These are phyloP conservation scores for Bolboschoenus planiculmis DNA, from an alignment of 176 grass and related monocot genomes.

Conservation along the genomic window DNA sequence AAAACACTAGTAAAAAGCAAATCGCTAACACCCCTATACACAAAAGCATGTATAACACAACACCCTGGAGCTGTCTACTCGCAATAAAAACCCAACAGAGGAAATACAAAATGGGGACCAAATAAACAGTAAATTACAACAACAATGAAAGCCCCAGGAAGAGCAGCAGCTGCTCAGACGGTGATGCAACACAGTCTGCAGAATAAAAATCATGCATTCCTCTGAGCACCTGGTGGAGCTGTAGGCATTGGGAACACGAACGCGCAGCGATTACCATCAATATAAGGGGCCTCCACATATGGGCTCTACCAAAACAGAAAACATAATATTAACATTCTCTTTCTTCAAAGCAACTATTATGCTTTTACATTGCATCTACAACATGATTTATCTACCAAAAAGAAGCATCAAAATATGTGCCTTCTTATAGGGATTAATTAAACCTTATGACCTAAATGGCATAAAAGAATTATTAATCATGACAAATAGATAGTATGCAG, in stretches of 20 bases:
- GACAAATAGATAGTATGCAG: neutral
- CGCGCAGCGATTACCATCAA: slow-evolving; percentile 38
- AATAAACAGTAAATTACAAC: slow-evolving; percentile 3
- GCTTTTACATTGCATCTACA: neutral
- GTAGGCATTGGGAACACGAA: slow-evolving; percentile 81
- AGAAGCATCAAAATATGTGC: neutral
- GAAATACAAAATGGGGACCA: neutral
- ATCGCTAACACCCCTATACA: neutral
- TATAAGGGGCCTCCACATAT: slow-evolving; percentile 84
- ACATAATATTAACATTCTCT: slow-evolving; percentile 4
- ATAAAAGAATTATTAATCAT: neutral
- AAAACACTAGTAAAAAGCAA: neutral
- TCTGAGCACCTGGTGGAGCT: slow-evolving; percentile 71
- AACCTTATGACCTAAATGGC: neutral
- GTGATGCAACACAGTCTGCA: neutral
- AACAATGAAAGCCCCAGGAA: neutral
- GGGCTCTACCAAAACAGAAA: slow-evolving; percentile 59
- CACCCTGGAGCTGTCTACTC: neutral
- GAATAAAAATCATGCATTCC: slow-evolving; percentile 36
- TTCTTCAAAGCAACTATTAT: neutral
- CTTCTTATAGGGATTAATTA: neutral
- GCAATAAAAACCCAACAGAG: neutral
- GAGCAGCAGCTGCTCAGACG: neutral
- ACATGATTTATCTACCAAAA: neutral
- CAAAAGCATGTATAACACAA: slow-evolving; percentile 14